Base-by-base conservation (phyloP, 1,284 basidiomycete genomes). In the Cutaneotrichosporon sp. region DNA sequence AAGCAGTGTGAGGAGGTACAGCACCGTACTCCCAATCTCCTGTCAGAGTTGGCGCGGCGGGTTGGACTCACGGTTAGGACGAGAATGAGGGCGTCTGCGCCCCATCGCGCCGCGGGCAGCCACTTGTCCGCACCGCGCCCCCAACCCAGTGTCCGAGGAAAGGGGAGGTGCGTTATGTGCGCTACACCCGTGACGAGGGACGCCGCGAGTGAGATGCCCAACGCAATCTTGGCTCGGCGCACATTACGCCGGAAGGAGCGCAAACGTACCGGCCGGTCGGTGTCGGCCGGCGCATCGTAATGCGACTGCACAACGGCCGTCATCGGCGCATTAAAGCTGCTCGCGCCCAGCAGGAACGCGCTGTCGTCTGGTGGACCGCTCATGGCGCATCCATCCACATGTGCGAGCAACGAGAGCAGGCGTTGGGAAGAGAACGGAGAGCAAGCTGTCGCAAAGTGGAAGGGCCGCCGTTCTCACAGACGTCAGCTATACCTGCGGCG, bases 1-100 rank as follows among this genome's bases (percentile, higher is more conserved):
- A 34, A 68, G 60, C 10, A 73, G 45, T n/a, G 62, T 56, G 7
- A 37, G 21, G 8, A 23, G 12, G n/a, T 53, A 39, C 4, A 59
- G 36, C 12, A 17, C 20, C 4, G 45, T 49, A 38, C 54, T 51
- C 20, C 15, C 38, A 14, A 46, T 10, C 55, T 56, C 30, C 2
- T n/a, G 21, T 49, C 38, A 49, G 46, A 23, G 26, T 5, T 7
- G n/a, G 15, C 15, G 34, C 2, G 17, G 1, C 22, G 44, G 2
- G 12, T 4, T 3, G 17, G n/a, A 33, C 46, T 44, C 23, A 55
- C 54, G 2, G 49, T 55, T 3, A 55, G 20, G 15, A 41, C 26
- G 21, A 55, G 8, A 12, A 44, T 34, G 23, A 20, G 18, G 2
- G 41, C 41, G 13, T 55, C 54, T 4, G 36, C 36, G 8, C 30